Percentiles rank a stretch among this genome's conserved stretches.
Conservation (phyloP, 2,329 filamentous ascomycete genomes). For the Nothopassalora personata region DNA sequence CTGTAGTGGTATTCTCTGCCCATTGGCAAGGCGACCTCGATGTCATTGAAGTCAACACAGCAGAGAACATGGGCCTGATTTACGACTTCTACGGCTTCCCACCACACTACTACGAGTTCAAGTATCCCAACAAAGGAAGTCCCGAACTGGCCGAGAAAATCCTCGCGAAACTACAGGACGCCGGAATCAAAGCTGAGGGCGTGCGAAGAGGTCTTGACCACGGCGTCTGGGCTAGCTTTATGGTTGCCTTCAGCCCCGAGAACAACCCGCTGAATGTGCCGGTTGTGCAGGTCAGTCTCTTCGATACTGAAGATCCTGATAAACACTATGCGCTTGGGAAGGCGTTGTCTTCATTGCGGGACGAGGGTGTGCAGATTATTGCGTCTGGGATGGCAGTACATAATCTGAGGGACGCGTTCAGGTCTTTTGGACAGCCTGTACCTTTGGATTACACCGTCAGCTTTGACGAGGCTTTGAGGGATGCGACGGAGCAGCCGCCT, state of each 20-base stretch:
- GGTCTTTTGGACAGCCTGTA: slow-evolving; percentile 18
- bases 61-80: slow-evolving; percentile 59
- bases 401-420: slow-evolving; percentile 33
- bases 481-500: slow-evolving; percentile 30
- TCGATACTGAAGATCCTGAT: slow-evolving; percentile 57
- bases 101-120: slow-evolving; percentile 60
- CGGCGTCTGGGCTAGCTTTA: slow-evolving; percentile 68
- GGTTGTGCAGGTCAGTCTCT: slow-evolving; percentile 68
- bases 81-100: slow-evolving; percentile 75
- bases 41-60: slow-evolving; percentile 61
- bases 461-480: slow-evolving; percentile 33
- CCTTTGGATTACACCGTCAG: slow-evolving; percentile 31
- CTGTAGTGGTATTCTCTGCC: slow-evolving; percentile 69
- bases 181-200: slow-evolving; percentile 56
- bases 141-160: slow-evolving; percentile 56
- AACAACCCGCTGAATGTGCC: slow-evolving; percentile 45
- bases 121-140: slow-evolving; percentile 60
- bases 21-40: slow-evolving; percentile 63
- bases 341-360: slow-evolving; percentile 60
- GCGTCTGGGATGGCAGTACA: slow-evolving; percentile 65
- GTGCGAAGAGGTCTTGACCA: slow-evolving; percentile 66
- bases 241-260: slow-evolving; percentile 45
- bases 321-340: slow-evolving; percentile 64
- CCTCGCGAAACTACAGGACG: slow-evolving; percentile 49
- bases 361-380: slow-evolving; percentile 63